Conservation (phyloP, 192 early-diverging fungal species). For the Coemansia sp. region DNA sequence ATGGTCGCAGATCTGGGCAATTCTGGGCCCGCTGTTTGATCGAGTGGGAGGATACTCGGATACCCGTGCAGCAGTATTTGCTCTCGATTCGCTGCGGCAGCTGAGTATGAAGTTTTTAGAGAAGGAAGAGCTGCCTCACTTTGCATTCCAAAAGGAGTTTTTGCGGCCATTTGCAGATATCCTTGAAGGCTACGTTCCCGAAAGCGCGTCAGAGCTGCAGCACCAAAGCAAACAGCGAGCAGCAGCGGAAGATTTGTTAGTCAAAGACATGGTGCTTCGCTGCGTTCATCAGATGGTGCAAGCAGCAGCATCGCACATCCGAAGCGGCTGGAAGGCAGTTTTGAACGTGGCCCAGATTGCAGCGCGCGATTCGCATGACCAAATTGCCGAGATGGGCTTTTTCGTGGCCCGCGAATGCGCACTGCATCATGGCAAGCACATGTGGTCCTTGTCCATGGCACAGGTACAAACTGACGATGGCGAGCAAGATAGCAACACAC, state of each 20-base stretch:
- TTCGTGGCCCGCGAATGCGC: conserved; percentile 48
- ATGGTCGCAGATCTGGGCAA: conserved; percentile 91
- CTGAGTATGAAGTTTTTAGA: conserved; percentile 92
- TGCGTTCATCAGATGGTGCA: conserved; percentile 77
- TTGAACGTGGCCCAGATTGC: conserved; percentile 62
- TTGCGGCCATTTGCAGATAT: conserved; percentile 82
- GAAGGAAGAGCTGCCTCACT: conserved; percentile 91
- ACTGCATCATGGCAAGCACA: conserved; percentile 31
- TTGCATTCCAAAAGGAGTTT: conserved; percentile 93
- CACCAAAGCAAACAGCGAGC: background rate
- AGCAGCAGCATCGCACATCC: conserved; percentile 71
- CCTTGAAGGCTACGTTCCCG: conserved; percentile 74
- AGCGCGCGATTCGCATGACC: conserved; percentile 64
- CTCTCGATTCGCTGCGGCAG: conserved; percentile 87
- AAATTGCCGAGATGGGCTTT: conserved; percentile 75
- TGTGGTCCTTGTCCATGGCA: conserved; percentile 26
- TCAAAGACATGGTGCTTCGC: conserved; percentile 74
- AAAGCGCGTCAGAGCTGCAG: conserved; percentile 5
- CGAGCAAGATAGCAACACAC: background rate
- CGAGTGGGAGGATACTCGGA: conserved; percentile 83
- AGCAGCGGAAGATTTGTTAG: conserved; percentile 27
- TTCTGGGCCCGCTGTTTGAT: conserved; percentile 81
- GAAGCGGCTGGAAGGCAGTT: conserved; percentile 78
- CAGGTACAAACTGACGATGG: background rate
- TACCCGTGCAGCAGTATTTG: conserved; percentile 80